Conservation (phyloP, 768 basidiomycete species). For the Tulasnella sp. region DNA sequence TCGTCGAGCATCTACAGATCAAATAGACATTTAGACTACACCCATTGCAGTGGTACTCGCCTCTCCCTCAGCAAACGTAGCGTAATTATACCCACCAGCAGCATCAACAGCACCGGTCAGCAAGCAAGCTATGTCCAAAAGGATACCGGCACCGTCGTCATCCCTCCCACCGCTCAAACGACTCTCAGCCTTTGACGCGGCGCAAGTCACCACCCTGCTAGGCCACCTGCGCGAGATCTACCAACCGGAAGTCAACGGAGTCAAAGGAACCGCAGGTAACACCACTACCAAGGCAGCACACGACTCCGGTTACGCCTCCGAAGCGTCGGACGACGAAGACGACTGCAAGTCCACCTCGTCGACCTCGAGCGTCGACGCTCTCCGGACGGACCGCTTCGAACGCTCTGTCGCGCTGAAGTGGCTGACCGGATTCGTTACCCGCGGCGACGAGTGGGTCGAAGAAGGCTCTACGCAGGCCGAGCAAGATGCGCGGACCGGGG, state of each 20-base stretch:
- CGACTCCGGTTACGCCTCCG: conserved; percentile 72
- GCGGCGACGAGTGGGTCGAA: conserved; percentile 43
- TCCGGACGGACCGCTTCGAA: conserved; percentile 56
- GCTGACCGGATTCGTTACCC: conserved; percentile 57
- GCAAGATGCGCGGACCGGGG: conserved; percentile 27
- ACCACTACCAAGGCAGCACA: conserved; percentile 29
- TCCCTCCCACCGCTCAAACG: conserved; percentile 47
- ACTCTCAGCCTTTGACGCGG: conserved; percentile 29
- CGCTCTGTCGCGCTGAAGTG: conserved; percentile 58
- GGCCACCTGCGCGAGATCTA: conserved; percentile 40
- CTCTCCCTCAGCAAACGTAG: too few species aligned
- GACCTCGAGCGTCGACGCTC: conserved; percentile 30
- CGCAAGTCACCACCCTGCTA: conserved; percentile 32
- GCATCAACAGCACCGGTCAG: not conserved
- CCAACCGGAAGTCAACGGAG: conserved; percentile 28
- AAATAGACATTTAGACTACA: not conserved
- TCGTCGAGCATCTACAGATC: too few species aligned
- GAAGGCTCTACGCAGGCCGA: conserved; percentile 15
- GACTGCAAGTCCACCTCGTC: conserved; percentile 19
- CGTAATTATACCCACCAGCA: too few species aligned
- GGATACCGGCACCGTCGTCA: conserved; percentile 32
- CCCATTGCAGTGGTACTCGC: not conserved
- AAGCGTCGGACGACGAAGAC: conserved; percentile 45
- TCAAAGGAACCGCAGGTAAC: conserved; percentile 23
- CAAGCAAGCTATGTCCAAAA: not conserved